Evolutionary conservation across 148 eudicot genomes (phyloP).

Genomic region (Persicaria tinctoria): DNA sequence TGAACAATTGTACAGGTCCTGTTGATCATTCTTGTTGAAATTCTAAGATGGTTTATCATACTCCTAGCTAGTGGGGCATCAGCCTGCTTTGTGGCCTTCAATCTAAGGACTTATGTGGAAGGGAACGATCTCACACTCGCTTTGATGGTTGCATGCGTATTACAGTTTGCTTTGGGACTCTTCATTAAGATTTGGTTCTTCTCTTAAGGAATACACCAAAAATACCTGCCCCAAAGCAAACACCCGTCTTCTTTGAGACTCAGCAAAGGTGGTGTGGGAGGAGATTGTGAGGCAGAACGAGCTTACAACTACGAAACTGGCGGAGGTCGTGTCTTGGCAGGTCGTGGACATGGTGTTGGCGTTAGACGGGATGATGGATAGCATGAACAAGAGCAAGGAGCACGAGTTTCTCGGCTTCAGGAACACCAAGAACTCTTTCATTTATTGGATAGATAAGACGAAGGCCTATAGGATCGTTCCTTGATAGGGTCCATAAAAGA

Average conservation of each 20-base stretch:
- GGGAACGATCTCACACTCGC: constrained; percentile 49
- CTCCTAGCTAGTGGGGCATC: constrained; percentile 58
- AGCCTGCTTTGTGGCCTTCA: constrained; percentile 70
- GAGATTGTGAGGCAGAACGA: too few species aligned
- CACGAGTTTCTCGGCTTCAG: too few species aligned
- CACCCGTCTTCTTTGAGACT: neutral
- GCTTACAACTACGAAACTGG: too few species aligned
- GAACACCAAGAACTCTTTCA: too few species aligned
- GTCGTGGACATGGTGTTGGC: too few species aligned
- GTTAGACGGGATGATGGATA: too few species aligned
- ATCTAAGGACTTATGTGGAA: constrained; percentile 54
- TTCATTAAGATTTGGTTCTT: constrained; percentile 91
- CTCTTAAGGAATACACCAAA: constrained; percentile 19
- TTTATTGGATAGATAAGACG: too few species aligned
- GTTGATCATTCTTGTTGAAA: constrained; percentile 74
- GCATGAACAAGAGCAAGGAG: too few species aligned
- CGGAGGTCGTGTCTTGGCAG: too few species aligned
- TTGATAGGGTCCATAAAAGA: too few species aligned
- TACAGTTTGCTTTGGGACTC: constrained; percentile 73
- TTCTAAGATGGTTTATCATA: constrained; percentile 71
- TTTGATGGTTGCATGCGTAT: constrained; percentile 56
- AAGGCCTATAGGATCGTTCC: too few species aligned
- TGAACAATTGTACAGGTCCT: constrained; percentile 45
- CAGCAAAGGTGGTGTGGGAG: neutral
- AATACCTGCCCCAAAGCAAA: neutral